Conservation (phyloP, 202 grass and related monocot genomes). For the Cymbopogon flexuosus region DNA sequence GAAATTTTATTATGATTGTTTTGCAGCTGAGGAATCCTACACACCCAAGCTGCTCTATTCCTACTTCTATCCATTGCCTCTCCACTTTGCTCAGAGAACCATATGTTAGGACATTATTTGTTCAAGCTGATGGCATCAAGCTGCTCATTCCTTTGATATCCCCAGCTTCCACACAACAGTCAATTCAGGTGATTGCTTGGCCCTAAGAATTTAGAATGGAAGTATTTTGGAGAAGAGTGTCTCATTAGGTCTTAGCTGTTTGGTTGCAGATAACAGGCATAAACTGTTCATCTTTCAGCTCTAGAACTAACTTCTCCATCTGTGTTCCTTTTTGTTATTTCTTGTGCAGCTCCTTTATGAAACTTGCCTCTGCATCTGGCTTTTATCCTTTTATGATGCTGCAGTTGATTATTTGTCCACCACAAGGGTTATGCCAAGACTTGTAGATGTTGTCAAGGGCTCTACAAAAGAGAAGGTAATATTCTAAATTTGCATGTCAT, state of each 20-base stretch:
- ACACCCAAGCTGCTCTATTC: conserved; percentile 70
- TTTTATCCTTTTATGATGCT: conserved; percentile 89
- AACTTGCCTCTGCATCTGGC: conserved; percentile 94
- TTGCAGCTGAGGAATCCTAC: conserved; percentile 76
- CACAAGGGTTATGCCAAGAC: conserved; percentile 74
- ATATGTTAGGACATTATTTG: conserved; percentile 75
- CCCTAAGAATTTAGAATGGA: conserved; percentile 15
- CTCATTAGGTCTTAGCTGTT: not conserved
- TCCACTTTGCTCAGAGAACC: conserved; percentile 65
- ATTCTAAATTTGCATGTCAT: conserved; percentile 3
- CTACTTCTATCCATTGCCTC: conserved; percentile 61
- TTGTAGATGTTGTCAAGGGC: conserved; percentile 88
- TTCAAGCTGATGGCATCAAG: conserved; percentile 74
- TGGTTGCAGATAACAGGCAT: not conserved
- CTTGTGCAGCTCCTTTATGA: conserved; percentile 87
- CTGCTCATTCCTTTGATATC: conserved; percentile 85
- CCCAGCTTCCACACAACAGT: conserved; percentile 86
- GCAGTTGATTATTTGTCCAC: conserved; percentile 90
- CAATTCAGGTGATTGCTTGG: conserved; percentile 65
- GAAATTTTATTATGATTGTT: conserved; percentile 37
- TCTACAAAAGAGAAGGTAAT: conserved; percentile 93
- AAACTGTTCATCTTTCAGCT: conserved; percentile 8
- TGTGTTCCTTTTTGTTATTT: conserved; percentile 19
- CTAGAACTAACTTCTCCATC: conserved; percentile 16
- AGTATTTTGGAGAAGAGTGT: conserved; percentile 3